Conservation (phyloP, 176 grass and related monocot genomes). For the Urochloa ruziziensis region DNA sequence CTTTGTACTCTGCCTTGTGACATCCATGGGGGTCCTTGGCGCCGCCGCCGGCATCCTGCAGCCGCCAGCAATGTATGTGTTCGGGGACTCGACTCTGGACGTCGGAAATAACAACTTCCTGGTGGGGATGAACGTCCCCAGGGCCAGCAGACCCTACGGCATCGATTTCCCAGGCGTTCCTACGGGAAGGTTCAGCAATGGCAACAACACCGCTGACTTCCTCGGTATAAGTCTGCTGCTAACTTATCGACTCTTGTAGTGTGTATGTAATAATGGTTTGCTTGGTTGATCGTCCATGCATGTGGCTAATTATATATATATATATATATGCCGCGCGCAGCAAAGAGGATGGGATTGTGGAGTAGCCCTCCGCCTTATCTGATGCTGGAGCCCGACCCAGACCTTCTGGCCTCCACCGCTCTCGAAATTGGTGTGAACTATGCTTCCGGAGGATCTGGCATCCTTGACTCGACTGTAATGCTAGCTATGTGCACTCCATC, state of each 20-base stretch:
- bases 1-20: background rate
- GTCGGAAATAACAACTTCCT: constrained; percentile 51
- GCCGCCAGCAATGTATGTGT: constrained; percentile 27
- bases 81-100: constrained; percentile 49
- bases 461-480: constrained; percentile 27
- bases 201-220: constrained; percentile 42
- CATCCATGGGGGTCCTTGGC: background rate
- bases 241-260: too few relatives aligned
- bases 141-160: constrained; percentile 40
- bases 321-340: too few relatives aligned
- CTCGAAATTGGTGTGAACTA: background rate
- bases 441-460: background rate
- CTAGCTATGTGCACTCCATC: too few relatives aligned
- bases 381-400: background rate
- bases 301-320: too few relatives aligned
- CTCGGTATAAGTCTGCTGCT: constrained; percentile 17
- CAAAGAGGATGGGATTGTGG: background rate
- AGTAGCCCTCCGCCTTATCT: background rate
- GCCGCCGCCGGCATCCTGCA: background rate
- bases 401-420: background rate
- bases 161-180: constrained; percentile 31
- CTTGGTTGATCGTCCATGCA: too few relatives aligned
- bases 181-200: constrained; percentile 60
- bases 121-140: background rate
- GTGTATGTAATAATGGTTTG: too few relatives aligned